Base-by-base conservation (phyloP, 176 grass and related monocot genomes). In the Melocanna baccifera region DNA sequence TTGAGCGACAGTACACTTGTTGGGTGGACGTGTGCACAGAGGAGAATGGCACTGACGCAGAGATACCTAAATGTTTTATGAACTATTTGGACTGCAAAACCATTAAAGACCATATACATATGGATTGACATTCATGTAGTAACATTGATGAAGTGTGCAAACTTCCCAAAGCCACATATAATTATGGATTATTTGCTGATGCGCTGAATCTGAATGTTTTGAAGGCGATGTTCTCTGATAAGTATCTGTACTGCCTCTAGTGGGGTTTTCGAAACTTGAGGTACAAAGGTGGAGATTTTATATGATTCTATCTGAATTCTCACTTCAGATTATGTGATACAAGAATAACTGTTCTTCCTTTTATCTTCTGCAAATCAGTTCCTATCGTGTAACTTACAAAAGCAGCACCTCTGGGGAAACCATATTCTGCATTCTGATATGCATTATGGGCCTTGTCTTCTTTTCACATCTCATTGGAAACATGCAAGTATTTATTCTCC, bases 221-320 rank as follows among this genome's bases (percentile, higher is more conserved):
- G 14, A 77, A 58, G 1, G 93, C 84, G 50, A 47, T 59, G 14
- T 95, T 98, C 51, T 19, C 88, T 32, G 89, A 98, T 16, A 98
- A 98, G 85, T 98, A 98, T 82, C 87, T 98, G 29, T 98, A 93
- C 85, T 98, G 96, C 87, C 93, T 98, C 71, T 98, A 93, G 96
- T 98, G 92, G 91, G 96, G 96, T 4, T 90, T 98, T 30, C 71
- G 89, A 68, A 98, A 95, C 82, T 52, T 98, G 59, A 98, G 92
- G 95, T 97, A 81, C 57, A 41, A 51, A 34, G 68, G 62, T 83
- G 51, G 10, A 0, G 59, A 30, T 72, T 70, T 40, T 65, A 23
- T 45, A 45, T 45, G 11, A 12, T 45, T 45, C 23, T 71, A 9
- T 37, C 9, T 23, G 15, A 55, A 12, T 43, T 14, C 6, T 45